phyloP scores from a whole-genome alignment of 148 eudicot species.

The Rhododendron henanense region DNA sequence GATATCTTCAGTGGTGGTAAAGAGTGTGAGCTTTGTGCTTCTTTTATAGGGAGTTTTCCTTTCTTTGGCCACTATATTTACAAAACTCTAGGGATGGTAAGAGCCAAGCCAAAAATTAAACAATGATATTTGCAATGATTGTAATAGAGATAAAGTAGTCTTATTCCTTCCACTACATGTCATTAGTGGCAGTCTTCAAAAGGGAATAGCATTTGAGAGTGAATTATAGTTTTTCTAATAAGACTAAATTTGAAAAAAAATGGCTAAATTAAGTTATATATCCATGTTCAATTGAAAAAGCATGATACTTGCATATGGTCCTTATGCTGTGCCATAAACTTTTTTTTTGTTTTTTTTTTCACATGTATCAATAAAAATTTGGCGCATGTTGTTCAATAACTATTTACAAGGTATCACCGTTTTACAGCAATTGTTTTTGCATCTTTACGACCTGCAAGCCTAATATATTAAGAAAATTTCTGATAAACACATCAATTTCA shows the following conservation, averaged over 20 bases:
- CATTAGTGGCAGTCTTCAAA: constrained; percentile 5
- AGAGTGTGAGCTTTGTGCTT: constrained; percentile 13
- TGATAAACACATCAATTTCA: neutral
- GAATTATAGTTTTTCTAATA: neutral
- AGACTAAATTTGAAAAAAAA: neutral
- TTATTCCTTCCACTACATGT: neutral
- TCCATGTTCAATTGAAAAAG: neutral
- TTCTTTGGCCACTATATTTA: neutral
- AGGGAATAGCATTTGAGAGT: constrained; percentile 1
- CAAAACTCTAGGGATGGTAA: neutral
- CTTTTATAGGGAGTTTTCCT: constrained; percentile 16
- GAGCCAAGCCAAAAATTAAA: neutral
- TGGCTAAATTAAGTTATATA: neutral
- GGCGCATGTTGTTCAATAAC: neutral
- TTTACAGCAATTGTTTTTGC: neutral
- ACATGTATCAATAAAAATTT: neutral
- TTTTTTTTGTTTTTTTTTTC: neutral
- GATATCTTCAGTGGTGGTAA: neutral
- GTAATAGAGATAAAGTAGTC: neutral
- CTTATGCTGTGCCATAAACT: neutral
- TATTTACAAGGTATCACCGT: neutral
- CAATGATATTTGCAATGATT: neutral
- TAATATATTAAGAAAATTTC: neutral
- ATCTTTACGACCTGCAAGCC: neutral
- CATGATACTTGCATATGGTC: neutral